Percentiles rank a stretch among this genome's conserved stretches.
phyloP scores from a whole-genome alignment of 371 early-diverging fungal species.

The Mortierella sp. region DNA sequence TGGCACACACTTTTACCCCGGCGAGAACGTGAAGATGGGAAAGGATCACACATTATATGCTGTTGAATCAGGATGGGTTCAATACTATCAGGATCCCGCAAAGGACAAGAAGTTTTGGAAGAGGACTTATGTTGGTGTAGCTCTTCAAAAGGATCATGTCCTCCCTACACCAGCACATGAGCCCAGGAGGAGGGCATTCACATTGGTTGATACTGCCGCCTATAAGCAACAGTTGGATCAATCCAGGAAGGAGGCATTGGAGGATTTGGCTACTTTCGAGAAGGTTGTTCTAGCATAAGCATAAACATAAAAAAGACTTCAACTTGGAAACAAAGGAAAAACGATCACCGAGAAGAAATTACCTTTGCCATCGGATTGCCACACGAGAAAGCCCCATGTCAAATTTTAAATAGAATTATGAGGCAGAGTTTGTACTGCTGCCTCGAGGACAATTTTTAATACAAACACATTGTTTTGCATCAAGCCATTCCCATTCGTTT shows the following conservation, averaged over 20 bases:
- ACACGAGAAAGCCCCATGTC: too few species aligned
- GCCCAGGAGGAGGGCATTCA: conserved; percentile 82
- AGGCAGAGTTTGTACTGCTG: too few species aligned
- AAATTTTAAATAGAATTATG: too few species aligned
- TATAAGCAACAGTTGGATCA: conserved; percentile 53
- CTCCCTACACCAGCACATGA: conserved; percentile 74
- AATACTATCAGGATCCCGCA: conserved; percentile 82
- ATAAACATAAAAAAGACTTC: background rate
- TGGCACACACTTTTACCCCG: conserved; percentile 93
- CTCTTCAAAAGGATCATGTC: conserved; percentile 71
- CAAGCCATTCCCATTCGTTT: too few species aligned
- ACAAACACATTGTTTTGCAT: too few species aligned
- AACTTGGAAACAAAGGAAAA: background rate
- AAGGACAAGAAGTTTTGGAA: conserved; percentile 69
- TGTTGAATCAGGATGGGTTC: conserved; percentile 86
- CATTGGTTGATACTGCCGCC: conserved; percentile 72
- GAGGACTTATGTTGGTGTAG: conserved; percentile 86
- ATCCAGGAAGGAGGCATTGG: conserved; percentile 50
- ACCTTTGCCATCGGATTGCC: too few species aligned
- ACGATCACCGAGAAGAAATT: background rate
- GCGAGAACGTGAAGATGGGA: conserved; percentile 91
- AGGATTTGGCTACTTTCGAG: conserved; percentile 34
- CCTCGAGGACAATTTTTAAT: too few species aligned
- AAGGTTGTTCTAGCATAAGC: conserved; percentile 42
- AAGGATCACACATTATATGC: conserved; percentile 94